Evolutionary conservation across 148 eudicot species (phyloP).

Genomic region (Fallopia convolvulus): DNA sequence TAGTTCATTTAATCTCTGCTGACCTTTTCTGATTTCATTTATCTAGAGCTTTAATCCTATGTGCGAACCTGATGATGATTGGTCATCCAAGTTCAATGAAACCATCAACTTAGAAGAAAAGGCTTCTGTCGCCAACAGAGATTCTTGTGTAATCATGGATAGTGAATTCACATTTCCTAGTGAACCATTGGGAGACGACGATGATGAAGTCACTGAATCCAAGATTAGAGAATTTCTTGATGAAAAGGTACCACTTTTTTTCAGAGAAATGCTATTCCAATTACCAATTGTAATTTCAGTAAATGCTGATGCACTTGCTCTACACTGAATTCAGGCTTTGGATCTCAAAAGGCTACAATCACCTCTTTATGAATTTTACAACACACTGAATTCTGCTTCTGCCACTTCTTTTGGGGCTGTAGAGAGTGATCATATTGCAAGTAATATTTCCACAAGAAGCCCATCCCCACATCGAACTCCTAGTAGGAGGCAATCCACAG

Average conservation of each 20-base stretch:
- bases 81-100: constrained; percentile 29
- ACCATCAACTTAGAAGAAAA: constrained; percentile 17
- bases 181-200: constrained; percentile 40
- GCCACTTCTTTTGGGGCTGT: constrained; percentile 18
- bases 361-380: constrained; percentile 58
- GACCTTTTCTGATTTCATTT: not conserved
- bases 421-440: constrained; percentile 22
- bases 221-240: constrained; percentile 77
- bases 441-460: constrained; percentile 24
- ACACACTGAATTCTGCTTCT: constrained; percentile 32
- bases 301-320: not conserved
- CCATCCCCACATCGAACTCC: constrained; percentile 39
- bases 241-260: constrained; percentile 54
- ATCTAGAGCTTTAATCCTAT: constrained; percentile 74
- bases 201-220: constrained; percentile 76
- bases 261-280: not conserved
- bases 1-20: not conserved
- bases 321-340: constrained; percentile 39
- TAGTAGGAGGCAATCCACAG: constrained; percentile 17
- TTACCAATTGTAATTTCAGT: not conserved
- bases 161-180: constrained; percentile 2
- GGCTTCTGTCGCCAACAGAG: not conserved
- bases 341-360: constrained; percentile 74
- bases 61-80: constrained; percentile 60
- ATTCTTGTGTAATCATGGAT: constrained; percentile 3